These are phyloP conservation scores for Ballota nigra DNA, from an alignment of 257 asterid genomes.

Conservation along the genomic window DNA sequence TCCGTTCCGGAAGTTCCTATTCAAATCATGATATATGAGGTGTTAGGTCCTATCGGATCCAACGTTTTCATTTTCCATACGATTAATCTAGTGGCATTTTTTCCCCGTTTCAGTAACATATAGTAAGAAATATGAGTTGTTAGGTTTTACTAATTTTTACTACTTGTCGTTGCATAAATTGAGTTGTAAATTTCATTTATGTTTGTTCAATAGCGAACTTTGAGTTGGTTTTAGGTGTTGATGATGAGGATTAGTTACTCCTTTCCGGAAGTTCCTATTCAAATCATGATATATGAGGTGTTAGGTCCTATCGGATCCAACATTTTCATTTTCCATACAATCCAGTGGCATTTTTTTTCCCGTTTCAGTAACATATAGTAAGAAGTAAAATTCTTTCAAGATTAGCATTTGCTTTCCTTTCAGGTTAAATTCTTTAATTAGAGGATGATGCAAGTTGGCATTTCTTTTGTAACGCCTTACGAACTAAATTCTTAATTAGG, in stretches of 20 bases:
- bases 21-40: neutral
- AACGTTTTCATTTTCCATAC: neutral
- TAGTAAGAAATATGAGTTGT: no score
- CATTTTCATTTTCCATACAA: neutral
- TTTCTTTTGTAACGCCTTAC: neutral
- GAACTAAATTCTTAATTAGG: neutral
- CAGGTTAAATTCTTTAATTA: neutral
- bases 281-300: neutral
- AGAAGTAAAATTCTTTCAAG: neutral
- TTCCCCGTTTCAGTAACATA: neutral
- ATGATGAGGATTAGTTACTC: neutral
- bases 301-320: neutral
- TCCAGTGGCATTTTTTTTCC: neutral
- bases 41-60: neutral
- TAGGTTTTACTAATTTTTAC: neutral
- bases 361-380: neutral
- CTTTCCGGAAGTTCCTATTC: neutral
- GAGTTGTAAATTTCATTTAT: neutral
- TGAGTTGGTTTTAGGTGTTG: neutral
- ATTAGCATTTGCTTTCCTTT: neutral
- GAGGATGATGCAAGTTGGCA: neutral
- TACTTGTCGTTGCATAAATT: neutral
- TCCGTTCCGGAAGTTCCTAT: neutral
- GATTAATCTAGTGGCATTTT: neutral
- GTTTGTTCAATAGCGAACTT: neutral